phyloP scores from a whole-genome alignment of 257 asterid genomes.

The Leptodermis oblonga region DNA sequence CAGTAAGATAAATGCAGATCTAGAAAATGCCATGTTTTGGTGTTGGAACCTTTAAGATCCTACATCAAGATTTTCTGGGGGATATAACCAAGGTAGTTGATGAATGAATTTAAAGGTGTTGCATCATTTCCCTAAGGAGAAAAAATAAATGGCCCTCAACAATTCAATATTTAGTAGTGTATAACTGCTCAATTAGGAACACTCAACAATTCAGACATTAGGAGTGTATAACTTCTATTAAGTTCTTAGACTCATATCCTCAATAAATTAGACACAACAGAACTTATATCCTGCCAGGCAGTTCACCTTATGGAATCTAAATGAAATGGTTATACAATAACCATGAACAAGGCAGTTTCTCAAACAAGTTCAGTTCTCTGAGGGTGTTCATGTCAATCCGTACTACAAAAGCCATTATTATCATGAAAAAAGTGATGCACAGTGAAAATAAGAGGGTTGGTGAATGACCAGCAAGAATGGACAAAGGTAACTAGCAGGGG shows the following conservation, averaged over 20 bases:
- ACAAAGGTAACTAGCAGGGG: neutral
- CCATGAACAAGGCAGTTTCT: neutral
- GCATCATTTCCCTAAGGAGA: neutral
- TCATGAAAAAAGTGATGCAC: neutral
- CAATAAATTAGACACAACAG: neutral
- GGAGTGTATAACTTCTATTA: neutral
- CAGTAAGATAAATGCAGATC: neutral
- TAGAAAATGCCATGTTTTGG: neutral
- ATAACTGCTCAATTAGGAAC: neutral
- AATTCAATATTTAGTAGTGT: too few relatives aligned
- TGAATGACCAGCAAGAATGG: neutral
- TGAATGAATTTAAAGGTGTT: neutral
- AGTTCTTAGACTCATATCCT: neutral
- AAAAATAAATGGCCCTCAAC: neutral
- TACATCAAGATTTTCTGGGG: neutral
- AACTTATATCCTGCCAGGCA: neutral
- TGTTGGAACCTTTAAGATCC: neutral
- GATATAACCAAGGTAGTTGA: neutral
- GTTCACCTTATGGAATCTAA: neutral
- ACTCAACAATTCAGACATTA: neutral
- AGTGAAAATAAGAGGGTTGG: neutral
- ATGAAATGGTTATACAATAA: neutral
- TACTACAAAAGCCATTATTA: neutral
- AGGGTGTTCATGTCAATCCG: neutral
- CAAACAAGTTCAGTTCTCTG: neutral